Base-by-base conservation (phyloP, 805 yeast genomes). In the Brettanomyces naardenensis region DNA sequence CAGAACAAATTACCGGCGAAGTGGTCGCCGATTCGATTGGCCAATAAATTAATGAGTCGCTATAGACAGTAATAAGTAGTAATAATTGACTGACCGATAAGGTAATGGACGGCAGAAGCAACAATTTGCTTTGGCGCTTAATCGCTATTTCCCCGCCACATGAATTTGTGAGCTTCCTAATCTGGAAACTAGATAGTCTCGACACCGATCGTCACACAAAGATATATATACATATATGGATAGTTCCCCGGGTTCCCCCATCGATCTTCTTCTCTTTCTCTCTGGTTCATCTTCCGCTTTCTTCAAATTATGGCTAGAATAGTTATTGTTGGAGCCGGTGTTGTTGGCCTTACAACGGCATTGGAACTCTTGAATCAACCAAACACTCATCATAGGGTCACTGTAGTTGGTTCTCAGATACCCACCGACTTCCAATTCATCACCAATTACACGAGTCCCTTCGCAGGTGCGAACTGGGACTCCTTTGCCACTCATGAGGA, bases 391-490 rank as follows among this genome's bases (percentile, higher is more conserved):
- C 64, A 69, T 44, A 56, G 58, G 18, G 69, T 71, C 5, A 59
- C 68, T 2, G 56, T 73, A 19, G 47, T 73, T 2, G 69, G 69
- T 1, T 55, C 61, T 20, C 59, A 69, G 44, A 52, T 78, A 20
- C 84, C 84, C 1, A 80, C 82, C 1, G 84, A 78, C 37, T 50
- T 62, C 22, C 66, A 68, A 36, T 61, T 68, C 29, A 56, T 56
- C 11, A 42, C 47, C 3, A 66, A 67, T 7, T 80, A 75, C 50
- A 68, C 83, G 3, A 75, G 82, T 0, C 85, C 86, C 3, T 73
- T 66, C 52, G 87, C 86, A 0, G 87, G 87, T 4, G 88, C 86
- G 33, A 75, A 79, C 47, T 80, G 86, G 84, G 65, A 63, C 34
- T 71, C 81, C 10, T 75, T 76, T 57, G 85, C 83, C 2, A 29